Base-by-base conservation (phyloP, 495 filamentous ascomycete species). In the Aeminium ludgeri region DNA sequence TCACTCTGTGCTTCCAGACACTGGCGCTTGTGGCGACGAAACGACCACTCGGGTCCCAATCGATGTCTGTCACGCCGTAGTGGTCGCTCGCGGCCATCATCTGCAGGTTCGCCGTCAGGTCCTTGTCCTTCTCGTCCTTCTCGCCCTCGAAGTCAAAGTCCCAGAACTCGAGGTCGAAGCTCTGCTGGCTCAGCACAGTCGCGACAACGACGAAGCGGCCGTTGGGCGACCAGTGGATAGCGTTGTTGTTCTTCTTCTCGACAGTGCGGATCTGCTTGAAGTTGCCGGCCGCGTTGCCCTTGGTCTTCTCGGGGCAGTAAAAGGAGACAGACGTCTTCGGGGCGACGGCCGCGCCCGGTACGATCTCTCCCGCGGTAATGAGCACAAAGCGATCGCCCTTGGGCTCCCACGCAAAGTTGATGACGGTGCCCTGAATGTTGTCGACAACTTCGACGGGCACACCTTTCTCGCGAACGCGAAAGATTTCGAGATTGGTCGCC, bases 391-490 rank as follows among this genome's bases (percentile, higher is more conserved):
- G 76, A 53, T 91, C 85, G 41, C 89, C 89, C 63, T 92, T 89
- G 30, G 89, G 89, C 55, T 97, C 89, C 89, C 89, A 97, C 6
- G 89, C 82, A 51, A 97, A 97, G 67, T 97, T 97, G 60, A 95
- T 87, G 41, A 97, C 91, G 1, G 85, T 92, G 55, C 94, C 87
- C 63, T 94, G 94, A 57, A 96, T 80, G 29, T 80, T 80, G 56
- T 97, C 89, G 33, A 97, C 83, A 33, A 97, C 89, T 60, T 97
- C 89, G 40, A 97, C 87, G 5, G 89, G 89, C 2, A 97, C 89
- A 37, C 89, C 85, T 70, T 95, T 95, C 62, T 97, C 89, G 45
- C 71, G 73, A 34, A 97, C 74, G 30, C 89, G 80, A 79, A 97
- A 97, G 57, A 97, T 96, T 59, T 97, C 89, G 25, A 97, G 73